Base-by-base conservation (phyloP, 768 basidiomycete species). In the Tulasnella sp. region DNA sequence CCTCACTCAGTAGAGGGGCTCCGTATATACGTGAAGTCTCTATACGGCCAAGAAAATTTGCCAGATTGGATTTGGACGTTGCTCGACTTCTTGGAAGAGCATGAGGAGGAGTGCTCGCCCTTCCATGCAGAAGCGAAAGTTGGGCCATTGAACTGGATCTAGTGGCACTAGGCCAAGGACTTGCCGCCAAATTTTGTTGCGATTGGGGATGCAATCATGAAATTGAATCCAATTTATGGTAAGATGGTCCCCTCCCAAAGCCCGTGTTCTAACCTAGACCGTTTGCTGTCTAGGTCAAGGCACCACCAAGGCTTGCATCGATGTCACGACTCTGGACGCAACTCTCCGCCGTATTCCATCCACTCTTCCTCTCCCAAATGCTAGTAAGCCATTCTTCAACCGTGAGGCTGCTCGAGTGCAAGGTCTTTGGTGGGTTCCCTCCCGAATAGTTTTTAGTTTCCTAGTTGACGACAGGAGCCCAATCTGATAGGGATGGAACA, bases 141-240 rank as follows among this genome's bases (percentile, higher is more conserved):
- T n/a, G n/a, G n/a, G n/a, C n/a, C n/a, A n/a, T n/a, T n/a, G n/a
- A n/a, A n/a, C n/a, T n/a, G n/a, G n/a, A n/a, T n/a, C n/a, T n/a
- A n/a, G n/a, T n/a, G n/a, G n/a, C n/a, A n/a, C n/a, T n/a, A n/a
- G n/a, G n/a, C n/a, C n/a, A n/a, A n/a, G n/a, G n/a, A n/a, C n/a
- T n/a, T n/a, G n/a, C n/a, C n/a, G n/a, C n/a, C n/a, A n/a, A n/a
- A n/a, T n/a, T n/a, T n/a, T n/a, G n/a, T n/a, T n/a, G n/a, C n/a
- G n/a, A n/a, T n/a, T n/a, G n/a, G n/a, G n/a, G n/a, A n/a, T n/a
- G 60, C 78, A n/a, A 24, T 48, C 12, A 79, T 79, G 78, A 72
- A 72, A 37, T 46, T 79, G 22, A 79, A 79, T 34, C 78, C 78
- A 14, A 28, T 79, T 3, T 79, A 72, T 41, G 78, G 78, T 77